Evolutionary conservation across 805 yeast species (phyloP), one percentile per base, ranked within the genome.

Genomic region (Kluyveromyces dobzhanskii): DNA sequence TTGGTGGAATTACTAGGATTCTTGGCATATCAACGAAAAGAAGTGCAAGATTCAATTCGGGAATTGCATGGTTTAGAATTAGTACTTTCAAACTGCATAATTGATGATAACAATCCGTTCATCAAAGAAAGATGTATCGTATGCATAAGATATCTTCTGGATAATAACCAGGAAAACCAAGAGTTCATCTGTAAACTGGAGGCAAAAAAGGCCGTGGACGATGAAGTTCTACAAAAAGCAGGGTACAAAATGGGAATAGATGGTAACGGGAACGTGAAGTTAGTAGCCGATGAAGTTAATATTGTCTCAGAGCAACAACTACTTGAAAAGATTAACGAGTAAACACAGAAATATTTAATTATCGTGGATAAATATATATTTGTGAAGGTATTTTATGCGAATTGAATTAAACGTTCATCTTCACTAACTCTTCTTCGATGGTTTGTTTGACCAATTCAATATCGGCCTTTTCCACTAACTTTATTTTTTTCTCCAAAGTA

Each of bases 21-120:
- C 35, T 55, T 87, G 34, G 68, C 73, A 0, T 70, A 70, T 45
- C 64, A 70, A 0, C 70, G 77, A 33, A 63, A 58, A 32, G 65
- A 64, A 4, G 71, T 76, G 4, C 96, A 90, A 54, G 90, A 88
- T 41, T 55, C 61, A 31, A 65, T 84, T 26, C 65, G 97, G 34
- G 71, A 71, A 21, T 48, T 66, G 1, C 84, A 81, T 33, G 94
- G 86, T 0, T 57, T 90, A 11, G 85, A 78, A 38, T 59, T 85
- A 14, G 69, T 88, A 0, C 64, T 90, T 17, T 81, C 88, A 6
- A 81, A 80, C 45, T 88, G 97, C 62, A 75, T 82, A 29, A 78
- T 92, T 37, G 97, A 90, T 57, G 80, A 78, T 32, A 77, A 84
- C 54, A 94, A 92, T 56, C 97, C 97, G 0, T 90, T 71, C 43